phyloP scores from a whole-genome alignment of 306 rosid genomes.

The Hippophae gyantsensis region DNA sequence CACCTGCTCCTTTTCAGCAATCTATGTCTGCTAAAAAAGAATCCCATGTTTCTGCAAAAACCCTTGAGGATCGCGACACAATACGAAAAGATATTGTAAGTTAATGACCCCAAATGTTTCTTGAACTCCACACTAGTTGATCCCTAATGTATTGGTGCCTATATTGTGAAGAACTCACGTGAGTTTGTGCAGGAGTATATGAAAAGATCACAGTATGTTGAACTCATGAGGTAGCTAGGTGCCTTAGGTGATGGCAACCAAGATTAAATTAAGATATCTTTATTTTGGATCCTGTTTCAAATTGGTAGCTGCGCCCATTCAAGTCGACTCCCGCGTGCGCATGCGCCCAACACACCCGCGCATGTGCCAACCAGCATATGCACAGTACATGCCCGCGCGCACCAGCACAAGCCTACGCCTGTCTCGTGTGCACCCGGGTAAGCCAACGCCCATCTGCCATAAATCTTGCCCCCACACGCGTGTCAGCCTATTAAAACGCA shows the following conservation, averaged over 20 bases:
- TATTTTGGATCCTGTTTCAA: background rate
- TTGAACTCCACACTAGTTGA: too few species aligned
- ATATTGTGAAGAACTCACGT: constrained; percentile 57
- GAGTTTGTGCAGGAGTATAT: constrained; percentile 76
- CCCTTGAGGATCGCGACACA: constrained; percentile 81
- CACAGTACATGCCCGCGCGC: too few species aligned
- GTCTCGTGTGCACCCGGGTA: too few species aligned
- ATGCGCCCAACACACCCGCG: too few species aligned
- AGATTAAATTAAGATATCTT: constrained; percentile 50
- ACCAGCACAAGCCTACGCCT: too few species aligned
- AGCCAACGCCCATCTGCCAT: too few species aligned
- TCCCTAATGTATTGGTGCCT: background rate
- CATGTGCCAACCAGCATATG: too few species aligned
- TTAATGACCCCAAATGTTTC: too few species aligned
- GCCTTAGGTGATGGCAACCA: constrained; percentile 96
- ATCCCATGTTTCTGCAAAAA: constrained; percentile 33
- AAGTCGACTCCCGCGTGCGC: too few species aligned
- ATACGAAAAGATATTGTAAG: constrained; percentile 44
- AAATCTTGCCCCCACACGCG: too few species aligned
- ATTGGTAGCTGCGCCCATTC: background rate
- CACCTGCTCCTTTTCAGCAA: too few species aligned
- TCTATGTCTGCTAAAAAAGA: constrained; percentile 13
- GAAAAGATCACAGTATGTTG: constrained; percentile 68
- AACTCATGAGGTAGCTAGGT: constrained; percentile 87
- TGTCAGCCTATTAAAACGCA: too few species aligned